These are phyloP conservation scores for Naganishia vaughanmartiniae DNA, from an alignment of 768 basidiomycete species.

Conservation along the genomic window DNA sequence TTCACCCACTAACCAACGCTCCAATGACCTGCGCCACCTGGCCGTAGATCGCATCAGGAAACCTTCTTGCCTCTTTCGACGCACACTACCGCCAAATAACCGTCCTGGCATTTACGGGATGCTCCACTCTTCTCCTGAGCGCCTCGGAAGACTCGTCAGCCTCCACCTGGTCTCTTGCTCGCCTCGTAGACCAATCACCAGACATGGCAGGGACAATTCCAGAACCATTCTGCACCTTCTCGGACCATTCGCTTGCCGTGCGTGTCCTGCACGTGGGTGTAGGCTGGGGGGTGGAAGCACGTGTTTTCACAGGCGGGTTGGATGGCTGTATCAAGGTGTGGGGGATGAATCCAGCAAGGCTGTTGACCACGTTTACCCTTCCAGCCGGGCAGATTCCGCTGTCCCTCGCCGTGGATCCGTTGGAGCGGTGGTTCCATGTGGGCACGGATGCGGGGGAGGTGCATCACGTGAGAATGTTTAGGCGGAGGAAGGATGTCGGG, in stretches of 20 bases:
- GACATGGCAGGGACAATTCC: conserved; percentile 55
- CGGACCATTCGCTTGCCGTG: conserved; percentile 89
- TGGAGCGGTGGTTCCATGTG: conserved; percentile 85
- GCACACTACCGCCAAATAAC: conserved; percentile 90
- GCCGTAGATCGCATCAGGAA: conserved; percentile 80
- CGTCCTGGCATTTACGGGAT: conserved; percentile 75
- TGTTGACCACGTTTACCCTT: conserved; percentile 84
- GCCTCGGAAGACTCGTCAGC: conserved; percentile 88
- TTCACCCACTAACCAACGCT: background rate
- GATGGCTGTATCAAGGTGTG: conserved; percentile 86
- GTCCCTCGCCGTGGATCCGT: conserved; percentile 69
- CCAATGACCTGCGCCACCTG: background rate
- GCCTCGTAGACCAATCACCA: conserved; percentile 40
- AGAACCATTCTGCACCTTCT: conserved; percentile 71
- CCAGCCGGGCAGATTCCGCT: conserved; percentile 66
- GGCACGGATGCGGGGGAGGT: conserved; percentile 72
- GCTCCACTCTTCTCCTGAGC: conserved; percentile 74
- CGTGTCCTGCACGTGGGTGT: conserved; percentile 76
- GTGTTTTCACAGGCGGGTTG: conserved; percentile 73
- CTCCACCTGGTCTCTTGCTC: conserved; percentile 79
- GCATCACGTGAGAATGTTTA: conserved; percentile 76
- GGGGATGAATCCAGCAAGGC: conserved; percentile 59
- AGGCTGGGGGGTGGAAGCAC: conserved; percentile 72
- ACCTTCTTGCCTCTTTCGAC: conserved; percentile 85
- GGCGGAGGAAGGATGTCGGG: conserved; percentile 45